phyloP scores from a whole-genome alignment of 2,329 filamentous ascomycete genomes.

The Coleophoma crateriformis region DNA sequence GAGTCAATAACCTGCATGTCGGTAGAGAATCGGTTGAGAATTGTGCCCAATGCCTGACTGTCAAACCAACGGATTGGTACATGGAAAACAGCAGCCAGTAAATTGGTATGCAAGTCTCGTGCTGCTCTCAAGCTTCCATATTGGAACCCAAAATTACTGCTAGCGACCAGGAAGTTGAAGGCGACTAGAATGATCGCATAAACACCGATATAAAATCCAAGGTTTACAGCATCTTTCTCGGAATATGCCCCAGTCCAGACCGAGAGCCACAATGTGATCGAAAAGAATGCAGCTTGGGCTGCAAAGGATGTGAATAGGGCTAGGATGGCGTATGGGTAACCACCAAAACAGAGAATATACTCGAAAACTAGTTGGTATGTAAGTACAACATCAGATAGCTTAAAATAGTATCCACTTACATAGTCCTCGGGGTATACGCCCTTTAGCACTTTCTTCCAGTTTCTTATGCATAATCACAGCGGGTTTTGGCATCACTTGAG shows the following conservation, averaged over 20 bases:
- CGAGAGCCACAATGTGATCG: neutral
- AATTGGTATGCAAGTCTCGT: neutral
- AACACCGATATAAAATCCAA: neutral
- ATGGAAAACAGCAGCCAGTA: neutral
- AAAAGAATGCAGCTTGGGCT: neutral
- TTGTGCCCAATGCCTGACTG: neutral
- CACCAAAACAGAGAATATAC: constrained; percentile 1
- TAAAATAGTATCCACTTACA: neutral
- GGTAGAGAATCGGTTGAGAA: constrained; percentile 1
- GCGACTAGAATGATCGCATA: neutral
- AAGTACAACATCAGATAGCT: neutral
- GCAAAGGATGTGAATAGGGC: neutral
- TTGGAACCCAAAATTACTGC: neutral
- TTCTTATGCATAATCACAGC: neutral
- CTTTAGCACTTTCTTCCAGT: constrained; percentile 1
- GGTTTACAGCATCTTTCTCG: neutral
- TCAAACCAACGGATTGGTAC: neutral
- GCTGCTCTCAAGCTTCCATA: constrained; percentile 1
- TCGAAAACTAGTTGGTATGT: neutral
- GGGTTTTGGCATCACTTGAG: neutral
- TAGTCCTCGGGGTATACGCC: neutral
- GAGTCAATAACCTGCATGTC: constrained; percentile 1
- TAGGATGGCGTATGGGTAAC: neutral
- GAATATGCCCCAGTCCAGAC: constrained; percentile 1
- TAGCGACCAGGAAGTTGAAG: neutral